A percentile compares a stretch with the other conserved stretches of the same genome.
Conservation (phyloP, 257 asterid species). For the Salvia miltiorrhiza region DNA sequence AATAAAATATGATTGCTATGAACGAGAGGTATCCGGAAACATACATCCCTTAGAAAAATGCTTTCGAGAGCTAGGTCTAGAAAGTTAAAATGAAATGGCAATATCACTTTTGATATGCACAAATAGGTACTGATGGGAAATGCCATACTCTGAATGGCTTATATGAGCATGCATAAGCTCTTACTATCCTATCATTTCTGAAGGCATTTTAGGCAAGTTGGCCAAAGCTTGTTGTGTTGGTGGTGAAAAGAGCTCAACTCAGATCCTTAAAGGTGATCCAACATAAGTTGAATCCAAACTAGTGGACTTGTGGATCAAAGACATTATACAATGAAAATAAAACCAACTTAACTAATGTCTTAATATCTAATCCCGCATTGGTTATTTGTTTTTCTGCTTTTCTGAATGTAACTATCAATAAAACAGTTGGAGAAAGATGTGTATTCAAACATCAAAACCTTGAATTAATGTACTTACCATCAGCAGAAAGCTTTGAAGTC, state of each 20-base stretch:
- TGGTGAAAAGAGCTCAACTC: neutral
- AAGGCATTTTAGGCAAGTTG: neutral
- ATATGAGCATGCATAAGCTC: neutral
- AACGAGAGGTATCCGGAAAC: neutral
- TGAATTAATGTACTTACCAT: constrained; percentile 32
- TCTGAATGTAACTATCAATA: neutral
- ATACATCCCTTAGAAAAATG: neutral
- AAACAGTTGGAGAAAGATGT: neutral
- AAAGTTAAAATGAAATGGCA: neutral
- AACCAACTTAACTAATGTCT: neutral
- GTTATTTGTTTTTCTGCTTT: neutral
- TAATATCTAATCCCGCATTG: neutral
- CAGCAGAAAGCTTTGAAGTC: constrained; percentile 16
- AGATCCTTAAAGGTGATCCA: neutral
- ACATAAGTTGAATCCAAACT: neutral
- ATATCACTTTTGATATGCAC: neutral
- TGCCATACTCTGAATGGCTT: neutral
- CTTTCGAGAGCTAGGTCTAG: neutral
- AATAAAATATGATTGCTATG: neutral
- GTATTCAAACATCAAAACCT: neutral
- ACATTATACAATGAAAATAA: neutral
- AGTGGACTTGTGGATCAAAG: neutral
- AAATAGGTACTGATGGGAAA: neutral
- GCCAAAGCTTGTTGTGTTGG: too few relatives aligned
- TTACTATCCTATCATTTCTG: neutral